These are phyloP conservation scores for Macadamia tetraphylla DNA, from an alignment of 164 flowering plant genomes.

Conservation along the genomic window DNA sequence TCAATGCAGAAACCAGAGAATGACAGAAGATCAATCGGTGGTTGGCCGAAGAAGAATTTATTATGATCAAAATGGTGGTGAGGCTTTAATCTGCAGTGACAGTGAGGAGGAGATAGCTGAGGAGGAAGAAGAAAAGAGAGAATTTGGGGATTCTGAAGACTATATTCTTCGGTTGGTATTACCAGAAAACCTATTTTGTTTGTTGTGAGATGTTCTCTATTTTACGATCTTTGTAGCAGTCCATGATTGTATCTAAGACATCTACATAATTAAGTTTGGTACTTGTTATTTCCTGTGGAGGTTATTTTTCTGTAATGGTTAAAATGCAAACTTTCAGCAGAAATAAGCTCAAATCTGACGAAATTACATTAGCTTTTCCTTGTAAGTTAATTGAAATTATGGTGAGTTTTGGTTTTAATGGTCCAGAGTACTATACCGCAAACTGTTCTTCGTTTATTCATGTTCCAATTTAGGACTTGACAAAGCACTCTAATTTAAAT, in stretches of 20 bases:
- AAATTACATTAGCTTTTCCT: background rate
- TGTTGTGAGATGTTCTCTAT: constrained; percentile 1
- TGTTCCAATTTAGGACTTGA: too few species aligned
- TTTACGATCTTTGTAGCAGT: background rate
- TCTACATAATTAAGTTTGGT: background rate
- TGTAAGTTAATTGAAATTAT: background rate
- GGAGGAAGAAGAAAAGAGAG: constrained; percentile 85
- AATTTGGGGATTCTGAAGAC: constrained; percentile 69
- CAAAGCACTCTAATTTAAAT: too few species aligned
- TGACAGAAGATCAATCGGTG: constrained; percentile 98
- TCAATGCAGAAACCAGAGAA: constrained; percentile 84
- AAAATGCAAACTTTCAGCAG: too few species aligned
- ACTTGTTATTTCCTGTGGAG: background rate
- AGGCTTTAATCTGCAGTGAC: constrained; percentile 96
- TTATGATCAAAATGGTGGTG: constrained; percentile 96
- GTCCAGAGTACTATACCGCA: too few species aligned
- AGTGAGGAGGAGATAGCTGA: constrained; percentile 88
- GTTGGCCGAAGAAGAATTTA: constrained; percentile 94
- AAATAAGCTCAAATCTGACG: too few species aligned
- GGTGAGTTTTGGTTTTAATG: too few species aligned
- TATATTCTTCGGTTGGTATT: constrained; percentile 82
- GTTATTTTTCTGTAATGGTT: background rate
- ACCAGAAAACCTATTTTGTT: background rate
- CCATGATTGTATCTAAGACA: background rate
- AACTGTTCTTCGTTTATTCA: too few species aligned